phyloP scores from a whole-genome alignment of 768 basidiomycete species.

The Tylopilus plumbeoviolaceoides region DNA sequence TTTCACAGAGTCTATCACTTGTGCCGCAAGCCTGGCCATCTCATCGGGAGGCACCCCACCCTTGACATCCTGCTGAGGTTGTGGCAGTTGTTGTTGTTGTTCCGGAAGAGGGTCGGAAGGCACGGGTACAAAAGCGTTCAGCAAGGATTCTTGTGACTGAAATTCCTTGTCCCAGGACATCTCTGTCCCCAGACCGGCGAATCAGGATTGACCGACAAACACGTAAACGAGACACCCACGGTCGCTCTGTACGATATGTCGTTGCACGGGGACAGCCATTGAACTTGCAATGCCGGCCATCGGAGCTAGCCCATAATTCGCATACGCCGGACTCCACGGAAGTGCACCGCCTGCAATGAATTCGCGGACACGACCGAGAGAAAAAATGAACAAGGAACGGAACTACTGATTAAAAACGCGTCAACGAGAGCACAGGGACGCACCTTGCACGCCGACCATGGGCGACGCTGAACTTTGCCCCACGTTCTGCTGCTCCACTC shows the following conservation, averaged over 20 bases:
- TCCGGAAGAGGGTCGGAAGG: constrained; percentile 3
- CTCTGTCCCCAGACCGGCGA: constrained; percentile 8
- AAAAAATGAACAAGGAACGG: background rate
- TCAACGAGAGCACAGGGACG: constrained; percentile 1
- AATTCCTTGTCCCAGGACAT: constrained; percentile 63
- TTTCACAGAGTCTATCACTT: constrained; percentile 71
- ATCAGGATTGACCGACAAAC: background rate
- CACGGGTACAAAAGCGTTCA: constrained; percentile 22
- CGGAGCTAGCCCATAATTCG: constrained; percentile 37
- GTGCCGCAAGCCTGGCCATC: constrained; percentile 75
- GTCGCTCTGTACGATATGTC: constrained; percentile 33
- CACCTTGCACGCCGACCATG: constrained; percentile 14
- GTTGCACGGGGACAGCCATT: constrained; percentile 19
- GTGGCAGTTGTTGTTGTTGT: constrained; percentile 15
- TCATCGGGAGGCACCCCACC: constrained; percentile 45
- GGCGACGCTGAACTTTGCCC: constrained; percentile 5
- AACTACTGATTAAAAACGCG: background rate
- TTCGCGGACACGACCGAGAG: background rate
- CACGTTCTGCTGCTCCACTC: constrained; percentile 13
- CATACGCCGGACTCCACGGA: constrained; percentile 39
- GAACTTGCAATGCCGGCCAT: constrained; percentile 32
- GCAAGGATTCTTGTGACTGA: constrained; percentile 47
- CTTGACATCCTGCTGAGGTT: constrained; percentile 19
- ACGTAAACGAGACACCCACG: constrained; percentile 34
- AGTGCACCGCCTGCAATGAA: constrained; percentile 30